Percentiles rank a stretch among this genome's conserved stretches.
Evolutionary conservation across 2,329 filamentous ascomycete genomes (phyloP).

Genomic region (Phaeomoniella chlamydospora): DNA sequence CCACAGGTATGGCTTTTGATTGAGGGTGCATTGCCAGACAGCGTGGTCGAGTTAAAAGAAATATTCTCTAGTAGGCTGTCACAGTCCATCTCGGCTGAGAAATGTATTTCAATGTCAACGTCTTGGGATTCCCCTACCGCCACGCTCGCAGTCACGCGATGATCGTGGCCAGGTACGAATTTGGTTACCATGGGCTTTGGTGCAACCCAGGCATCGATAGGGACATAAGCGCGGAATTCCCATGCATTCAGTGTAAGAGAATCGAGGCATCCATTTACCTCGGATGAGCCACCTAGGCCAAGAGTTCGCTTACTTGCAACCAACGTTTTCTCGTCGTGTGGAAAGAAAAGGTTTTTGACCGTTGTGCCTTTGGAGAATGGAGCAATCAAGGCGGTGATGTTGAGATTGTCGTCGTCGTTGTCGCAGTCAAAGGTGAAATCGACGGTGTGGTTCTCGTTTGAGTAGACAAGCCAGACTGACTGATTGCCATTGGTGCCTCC

Average conservation of each 20-base stretch:
- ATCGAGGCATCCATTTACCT: constrained; percentile 40
- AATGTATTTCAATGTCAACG: constrained; percentile 39
- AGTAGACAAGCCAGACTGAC: constrained; percentile 28
- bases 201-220: constrained; percentile 30
- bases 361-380: constrained; percentile 39
- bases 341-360: constrained; percentile 50
- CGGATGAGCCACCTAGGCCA: constrained; percentile 30
- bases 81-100: constrained; percentile 48
- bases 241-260: constrained; percentile 38
- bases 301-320: constrained; percentile 29
- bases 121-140: constrained; percentile 23
- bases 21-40: constrained; percentile 25
- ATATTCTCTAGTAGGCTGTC: constrained; percentile 36
- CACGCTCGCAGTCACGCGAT: constrained; percentile 35
- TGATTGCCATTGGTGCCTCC: constrained; percentile 26
- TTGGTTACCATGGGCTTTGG: constrained; percentile 45
- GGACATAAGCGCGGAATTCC: constrained; percentile 47
- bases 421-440: constrained; percentile 45
- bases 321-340: constrained; percentile 42
- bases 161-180: constrained; percentile 48
- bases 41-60: constrained; percentile 37
- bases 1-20: constrained; percentile 32
- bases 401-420: constrained; percentile 16
- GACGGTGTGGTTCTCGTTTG: constrained; percentile 30
- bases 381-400: constrained; percentile 33